phyloP scores from a whole-genome alignment of 306 rosid species.

The Cucumis hystrix region DNA sequence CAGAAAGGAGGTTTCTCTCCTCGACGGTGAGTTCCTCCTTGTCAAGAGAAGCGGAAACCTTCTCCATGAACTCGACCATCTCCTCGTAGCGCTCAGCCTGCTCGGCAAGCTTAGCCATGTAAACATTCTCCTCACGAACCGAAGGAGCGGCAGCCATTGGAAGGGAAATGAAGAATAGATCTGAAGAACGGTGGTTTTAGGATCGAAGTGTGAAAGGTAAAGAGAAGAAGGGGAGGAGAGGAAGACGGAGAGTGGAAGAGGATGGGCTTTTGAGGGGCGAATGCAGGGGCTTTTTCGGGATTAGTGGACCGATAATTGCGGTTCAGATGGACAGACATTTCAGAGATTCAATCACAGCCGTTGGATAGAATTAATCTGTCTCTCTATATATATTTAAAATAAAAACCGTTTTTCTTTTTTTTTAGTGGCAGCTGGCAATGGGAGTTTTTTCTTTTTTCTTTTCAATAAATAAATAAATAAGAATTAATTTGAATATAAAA shows the following conservation, averaged over 20 bases:
- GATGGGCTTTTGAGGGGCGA: background rate
- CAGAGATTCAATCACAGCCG: constrained; percentile 23
- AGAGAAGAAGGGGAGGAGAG: background rate
- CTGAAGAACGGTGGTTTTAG: background rate
- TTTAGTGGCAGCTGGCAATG: constrained; percentile 28
- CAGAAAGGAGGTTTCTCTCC: constrained; percentile 93
- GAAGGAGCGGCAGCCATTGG: constrained; percentile 65
- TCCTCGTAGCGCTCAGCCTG: constrained; percentile 99
- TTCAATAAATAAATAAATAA: background rate
- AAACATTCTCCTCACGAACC: constrained; percentile 88
- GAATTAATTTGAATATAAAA: background rate
- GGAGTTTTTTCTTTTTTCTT: background rate
- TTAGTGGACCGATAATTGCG: constrained; percentile 49
- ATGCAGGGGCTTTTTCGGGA: background rate
- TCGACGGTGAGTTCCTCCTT: constrained; percentile 90
- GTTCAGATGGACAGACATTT: constrained; percentile 11
- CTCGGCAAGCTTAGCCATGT: constrained; percentile 99
- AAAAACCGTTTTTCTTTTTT: background rate
- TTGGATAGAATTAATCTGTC: constrained; percentile 20
- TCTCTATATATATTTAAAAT: background rate
- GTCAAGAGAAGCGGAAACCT: constrained; percentile 80
- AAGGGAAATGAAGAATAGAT: background rate
- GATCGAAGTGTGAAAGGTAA: background rate
- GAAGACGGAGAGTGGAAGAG: background rate
- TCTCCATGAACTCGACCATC: constrained; percentile 99